A percentile compares a stretch with the other conserved stretches of the same genome.
These are phyloP conservation scores for Liquidambar formosana DNA, from an alignment of 164 flowering plant species.

Conservation along the genomic window DNA sequence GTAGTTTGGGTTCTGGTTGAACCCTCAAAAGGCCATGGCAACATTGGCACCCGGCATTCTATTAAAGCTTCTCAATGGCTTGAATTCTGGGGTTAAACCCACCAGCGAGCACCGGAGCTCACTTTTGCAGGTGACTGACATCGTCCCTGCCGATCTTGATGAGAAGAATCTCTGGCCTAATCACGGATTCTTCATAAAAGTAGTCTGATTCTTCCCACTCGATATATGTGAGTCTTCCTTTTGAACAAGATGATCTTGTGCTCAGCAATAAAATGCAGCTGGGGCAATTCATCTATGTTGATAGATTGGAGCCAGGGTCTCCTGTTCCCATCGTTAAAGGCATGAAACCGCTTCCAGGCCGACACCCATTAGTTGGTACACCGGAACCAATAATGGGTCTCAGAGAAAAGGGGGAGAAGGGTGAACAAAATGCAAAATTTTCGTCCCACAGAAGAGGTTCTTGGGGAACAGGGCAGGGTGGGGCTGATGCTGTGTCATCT, in stretches of 20 bases:
- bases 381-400: slow-evolving; percentile 85
- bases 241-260: slow-evolving; percentile 88
- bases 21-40: slow-evolving; percentile 48
- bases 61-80: slow-evolving; percentile 74
- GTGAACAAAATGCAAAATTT: slow-evolving; percentile 22
- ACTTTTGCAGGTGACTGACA: slow-evolving; percentile 88
- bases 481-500: slow-evolving; percentile 36
- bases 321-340: slow-evolving; percentile 84
- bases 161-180: slow-evolving; percentile 84
- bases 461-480: slow-evolving; percentile 56
- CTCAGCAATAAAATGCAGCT: slow-evolving; percentile 89
- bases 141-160: slow-evolving; percentile 91
- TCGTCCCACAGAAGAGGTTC: slow-evolving; percentile 63
- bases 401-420: slow-evolving; percentile 50
- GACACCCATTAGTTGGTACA: slow-evolving; percentile 89
- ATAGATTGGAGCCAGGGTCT: slow-evolving; percentile 81
- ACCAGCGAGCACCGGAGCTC: slow-evolving; percentile 87
- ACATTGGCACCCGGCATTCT: slow-evolving; percentile 81
- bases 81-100: slow-evolving; percentile 72
- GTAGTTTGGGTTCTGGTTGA: neutral
- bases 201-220: slow-evolving; percentile 96
- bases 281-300: slow-evolving; percentile 91
- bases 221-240: slow-evolving; percentile 72
- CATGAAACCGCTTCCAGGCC: slow-evolving; percentile 78
- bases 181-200: slow-evolving; percentile 84